phyloP scores from a whole-genome alignment of 257 asterid genomes.

The Nicotiana tomentosiformis region DNA sequence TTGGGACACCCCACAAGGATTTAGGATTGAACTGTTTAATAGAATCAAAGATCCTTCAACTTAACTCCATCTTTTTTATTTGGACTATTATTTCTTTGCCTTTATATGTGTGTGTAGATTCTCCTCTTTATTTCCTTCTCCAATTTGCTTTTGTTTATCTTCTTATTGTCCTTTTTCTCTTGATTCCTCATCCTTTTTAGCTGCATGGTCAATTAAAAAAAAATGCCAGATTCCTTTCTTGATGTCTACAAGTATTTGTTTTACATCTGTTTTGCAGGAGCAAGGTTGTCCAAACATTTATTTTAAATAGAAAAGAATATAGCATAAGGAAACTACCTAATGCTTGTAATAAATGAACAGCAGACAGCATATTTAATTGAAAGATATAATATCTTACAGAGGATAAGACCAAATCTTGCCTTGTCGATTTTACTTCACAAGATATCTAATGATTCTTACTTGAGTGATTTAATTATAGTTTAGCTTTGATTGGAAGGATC shows the following conservation, averaged over 20 bases:
- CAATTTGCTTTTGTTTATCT: constrained; percentile 2
- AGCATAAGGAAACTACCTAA: not conserved
- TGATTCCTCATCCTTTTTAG: not conserved
- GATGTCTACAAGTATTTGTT: constrained; percentile 5
- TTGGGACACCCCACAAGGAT: not conserved
- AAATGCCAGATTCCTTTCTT: not conserved
- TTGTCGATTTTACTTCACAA: constrained; percentile 1
- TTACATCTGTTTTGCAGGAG: not conserved
- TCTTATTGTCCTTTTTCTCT: not conserved
- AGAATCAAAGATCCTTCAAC: constrained; percentile 4
- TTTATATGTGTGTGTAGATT: not conserved
- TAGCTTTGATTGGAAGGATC: not conserved
- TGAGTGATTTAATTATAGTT: not conserved
- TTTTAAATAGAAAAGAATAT: not conserved
- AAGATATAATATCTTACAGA: constrained; percentile 2
- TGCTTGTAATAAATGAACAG: constrained; percentile 19
- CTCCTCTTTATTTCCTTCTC: not conserved
- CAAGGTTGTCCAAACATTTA: not conserved
- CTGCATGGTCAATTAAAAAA: not conserved
- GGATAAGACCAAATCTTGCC: constrained; percentile 26
- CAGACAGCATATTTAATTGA: constrained; percentile 10
- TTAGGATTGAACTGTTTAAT: not conserved
- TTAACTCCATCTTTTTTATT: not conserved
- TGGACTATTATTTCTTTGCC: not conserved
- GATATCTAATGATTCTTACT: constrained; percentile 4